phyloP scores from a whole-genome alignment of 2,329 filamentous ascomycete species.

The Aspergillus terreus region DNA sequence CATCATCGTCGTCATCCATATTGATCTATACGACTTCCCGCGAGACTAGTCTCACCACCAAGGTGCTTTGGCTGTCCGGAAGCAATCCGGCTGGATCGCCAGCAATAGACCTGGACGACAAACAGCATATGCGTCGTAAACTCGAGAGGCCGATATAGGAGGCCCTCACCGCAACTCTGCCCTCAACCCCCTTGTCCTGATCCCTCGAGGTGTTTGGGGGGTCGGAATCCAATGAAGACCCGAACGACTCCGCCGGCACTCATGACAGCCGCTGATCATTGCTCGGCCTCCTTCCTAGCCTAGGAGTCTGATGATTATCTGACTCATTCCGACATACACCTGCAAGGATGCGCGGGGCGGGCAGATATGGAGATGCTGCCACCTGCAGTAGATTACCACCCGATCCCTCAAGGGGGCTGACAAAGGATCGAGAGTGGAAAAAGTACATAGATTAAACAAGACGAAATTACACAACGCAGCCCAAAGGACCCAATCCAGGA shows the following conservation, averaged over 20 bases:
- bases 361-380: constrained; percentile 1
- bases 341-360: constrained; percentile 14
- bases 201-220: constrained; percentile 6
- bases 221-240: constrained; percentile 2
- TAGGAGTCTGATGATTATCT: constrained; percentile 6
- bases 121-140: constrained; percentile 1
- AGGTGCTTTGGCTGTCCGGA: background rate
- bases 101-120: constrained; percentile 1
- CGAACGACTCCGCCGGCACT: background rate
- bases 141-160: constrained; percentile 3
- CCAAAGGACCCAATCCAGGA: background rate
- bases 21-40: too few species aligned
- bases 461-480: constrained; percentile 8
- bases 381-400: constrained; percentile 4
- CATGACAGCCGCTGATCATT: constrained; percentile 12
- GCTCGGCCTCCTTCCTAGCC: constrained; percentile 1
- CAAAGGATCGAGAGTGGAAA: background rate
- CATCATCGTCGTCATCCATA: background rate
- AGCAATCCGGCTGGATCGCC: background rate
- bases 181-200: constrained; percentile 3
- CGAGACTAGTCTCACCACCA: background rate
- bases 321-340: constrained; percentile 10
- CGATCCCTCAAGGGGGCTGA: constrained; percentile 6
- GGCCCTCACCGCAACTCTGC: constrained; percentile 12
- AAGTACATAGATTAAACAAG: background rate